These are phyloP conservation scores for Citrullus mucosospermus DNA, from an alignment of 306 rosid species.

Conservation along the genomic window DNA sequence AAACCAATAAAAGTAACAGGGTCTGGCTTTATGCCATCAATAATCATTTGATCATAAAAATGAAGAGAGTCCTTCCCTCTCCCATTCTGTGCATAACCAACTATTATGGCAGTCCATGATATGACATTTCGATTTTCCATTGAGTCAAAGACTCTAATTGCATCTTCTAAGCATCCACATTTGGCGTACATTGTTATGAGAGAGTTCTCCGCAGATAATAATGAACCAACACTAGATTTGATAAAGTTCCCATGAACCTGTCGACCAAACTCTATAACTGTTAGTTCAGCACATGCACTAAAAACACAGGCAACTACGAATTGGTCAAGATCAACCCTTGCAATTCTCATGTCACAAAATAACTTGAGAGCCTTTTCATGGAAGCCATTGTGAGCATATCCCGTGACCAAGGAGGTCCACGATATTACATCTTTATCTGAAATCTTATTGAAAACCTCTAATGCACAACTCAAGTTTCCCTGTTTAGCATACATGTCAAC, in stretches of 20 bases:
- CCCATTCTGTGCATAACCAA: slow-evolving; percentile 87
- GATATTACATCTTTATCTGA: slow-evolving; percentile 70
- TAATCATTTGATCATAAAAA: slow-evolving; percentile 65
- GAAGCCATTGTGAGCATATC: slow-evolving; percentile 57
- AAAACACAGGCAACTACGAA: slow-evolving; percentile 54
- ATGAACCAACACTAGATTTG: slow-evolving; percentile 46
- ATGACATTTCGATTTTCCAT: slow-evolving; percentile 53
- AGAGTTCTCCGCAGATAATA: slow-evolving; percentile 58
- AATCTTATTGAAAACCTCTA: slow-evolving; percentile 41
- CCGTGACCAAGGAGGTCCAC: slow-evolving; percentile 86
- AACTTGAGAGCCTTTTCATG: slow-evolving; percentile 46
- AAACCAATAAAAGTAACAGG: slow-evolving; percentile 76
- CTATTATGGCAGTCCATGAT: slow-evolving; percentile 85
- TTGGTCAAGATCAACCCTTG: slow-evolving; percentile 53
- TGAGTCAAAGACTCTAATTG: slow-evolving; percentile 39
- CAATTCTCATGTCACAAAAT: slow-evolving; percentile 62
- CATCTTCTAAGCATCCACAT: slow-evolving; percentile 83
- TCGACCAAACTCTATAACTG: slow-evolving; percentile 65
- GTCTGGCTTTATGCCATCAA: slow-evolving; percentile 59
- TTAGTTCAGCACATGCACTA: slow-evolving; percentile 72
- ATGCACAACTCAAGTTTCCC: slow-evolving; percentile 38
- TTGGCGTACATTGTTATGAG: slow-evolving; percentile 79
- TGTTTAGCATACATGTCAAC: slow-evolving; percentile 79
- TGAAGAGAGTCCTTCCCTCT: slow-evolving; percentile 62
- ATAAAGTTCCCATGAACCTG: slow-evolving; percentile 61